Evolutionary conservation across 225 moss, liverwort and hornwort genomes (phyloP).

Genomic region (Polytrichum commune): DNA sequence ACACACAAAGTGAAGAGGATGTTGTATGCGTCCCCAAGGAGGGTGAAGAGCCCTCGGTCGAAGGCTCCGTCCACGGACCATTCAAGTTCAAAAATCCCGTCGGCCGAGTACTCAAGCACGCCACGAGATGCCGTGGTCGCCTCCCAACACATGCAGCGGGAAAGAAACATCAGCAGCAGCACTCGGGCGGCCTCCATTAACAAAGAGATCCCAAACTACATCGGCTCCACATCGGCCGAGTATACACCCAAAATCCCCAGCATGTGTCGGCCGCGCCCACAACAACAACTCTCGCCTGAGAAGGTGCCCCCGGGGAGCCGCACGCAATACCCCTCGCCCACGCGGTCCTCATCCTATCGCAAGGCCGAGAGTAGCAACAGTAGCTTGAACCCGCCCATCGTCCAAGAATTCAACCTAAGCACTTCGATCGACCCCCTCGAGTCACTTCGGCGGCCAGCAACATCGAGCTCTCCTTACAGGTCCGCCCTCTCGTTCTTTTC

Average conservation of each 20-base stretch:
- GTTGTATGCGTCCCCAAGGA: slow-evolving; percentile 15
- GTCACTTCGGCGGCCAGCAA: background rate
- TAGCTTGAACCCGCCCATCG: background rate
- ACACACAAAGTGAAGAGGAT: slow-evolving; percentile 3
- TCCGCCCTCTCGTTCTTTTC: background rate
- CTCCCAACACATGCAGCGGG: background rate
- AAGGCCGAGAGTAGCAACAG: background rate
- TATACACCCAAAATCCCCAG: slow-evolving; percentile 9
- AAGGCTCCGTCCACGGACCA: background rate
- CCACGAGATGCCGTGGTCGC: background rate
- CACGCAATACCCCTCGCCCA: slow-evolving; percentile 2
- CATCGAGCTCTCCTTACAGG: slow-evolving; percentile 17
- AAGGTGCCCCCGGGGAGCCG: background rate
- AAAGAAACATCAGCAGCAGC: too few relatives aligned
- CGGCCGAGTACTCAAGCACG: background rate
- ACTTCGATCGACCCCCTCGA: slow-evolving; percentile 3
- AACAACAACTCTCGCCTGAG: background rate
- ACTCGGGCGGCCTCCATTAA: background rate
- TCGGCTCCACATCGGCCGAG: background rate
- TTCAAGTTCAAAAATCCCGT: background rate
- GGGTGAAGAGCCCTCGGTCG: background rate
- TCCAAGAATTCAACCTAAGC: slow-evolving; percentile 21
- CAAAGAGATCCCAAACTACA: background rate
- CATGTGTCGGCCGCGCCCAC: background rate
- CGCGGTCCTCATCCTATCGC: background rate